Evolutionary conservation across 768 basidiomycete genomes (phyloP).

Genomic region (Suillus brevipes): DNA sequence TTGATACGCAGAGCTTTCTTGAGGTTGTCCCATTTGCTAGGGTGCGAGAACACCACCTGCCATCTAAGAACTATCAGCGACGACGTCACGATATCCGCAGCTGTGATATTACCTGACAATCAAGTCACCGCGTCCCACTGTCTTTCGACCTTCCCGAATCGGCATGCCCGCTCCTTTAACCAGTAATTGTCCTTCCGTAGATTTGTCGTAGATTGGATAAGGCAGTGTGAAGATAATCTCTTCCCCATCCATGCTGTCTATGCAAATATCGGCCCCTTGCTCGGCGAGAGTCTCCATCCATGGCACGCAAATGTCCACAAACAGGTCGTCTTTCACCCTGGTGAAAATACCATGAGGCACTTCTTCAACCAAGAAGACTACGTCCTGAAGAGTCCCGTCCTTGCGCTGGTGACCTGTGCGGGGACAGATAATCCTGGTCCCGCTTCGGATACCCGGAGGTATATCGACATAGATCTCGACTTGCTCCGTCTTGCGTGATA

Average conservation of each 20-base stretch:
- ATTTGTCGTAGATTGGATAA: conserved; percentile 48
- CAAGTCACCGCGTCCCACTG: conserved; percentile 61
- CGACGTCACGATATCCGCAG: neutral
- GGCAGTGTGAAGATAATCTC: conserved; percentile 52
- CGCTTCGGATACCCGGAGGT: conserved; percentile 59
- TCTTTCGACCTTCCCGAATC: conserved; percentile 49
- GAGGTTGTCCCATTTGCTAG: conserved; percentile 34
- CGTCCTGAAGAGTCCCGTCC: conserved; percentile 58
- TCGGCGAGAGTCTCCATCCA: conserved; percentile 52
- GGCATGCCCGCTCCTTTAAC: conserved; percentile 73
- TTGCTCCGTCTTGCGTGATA: conserved; percentile 49
- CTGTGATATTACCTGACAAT: conserved; percentile 53
- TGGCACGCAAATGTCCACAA: conserved; percentile 54
- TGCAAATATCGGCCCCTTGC: conserved; percentile 48
- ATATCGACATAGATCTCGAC: conserved; percentile 62
- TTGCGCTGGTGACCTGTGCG: conserved; percentile 67
- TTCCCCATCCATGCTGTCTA: conserved; percentile 61
- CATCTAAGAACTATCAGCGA: conserved; percentile 20
- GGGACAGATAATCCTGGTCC: conserved; percentile 60
- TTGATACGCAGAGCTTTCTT: conserved; percentile 31
- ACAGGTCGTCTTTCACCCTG: conserved; percentile 56
- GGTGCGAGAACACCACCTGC: conserved; percentile 32
- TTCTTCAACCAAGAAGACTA: conserved; percentile 67
- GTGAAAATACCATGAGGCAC: conserved; percentile 56
- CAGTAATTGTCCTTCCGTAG: conserved; percentile 48